phyloP scores from a whole-genome alignment of 2,329 filamentous ascomycete genomes.

The Colletotrichum sp. region DNA sequence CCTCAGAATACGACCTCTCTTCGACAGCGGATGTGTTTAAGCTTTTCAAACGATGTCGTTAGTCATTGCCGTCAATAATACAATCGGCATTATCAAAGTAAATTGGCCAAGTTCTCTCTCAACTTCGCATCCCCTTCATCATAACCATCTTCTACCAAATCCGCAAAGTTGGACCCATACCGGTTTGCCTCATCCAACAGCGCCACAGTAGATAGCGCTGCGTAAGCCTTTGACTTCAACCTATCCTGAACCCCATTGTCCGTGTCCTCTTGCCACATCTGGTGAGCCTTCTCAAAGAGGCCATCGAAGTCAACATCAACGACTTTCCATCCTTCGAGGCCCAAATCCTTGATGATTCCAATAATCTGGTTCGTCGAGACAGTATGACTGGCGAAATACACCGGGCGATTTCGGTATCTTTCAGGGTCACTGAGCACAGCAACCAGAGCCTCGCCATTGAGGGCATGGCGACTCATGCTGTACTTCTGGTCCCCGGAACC shows the following conservation, averaged over 20 bases:
- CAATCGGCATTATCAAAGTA: background rate
- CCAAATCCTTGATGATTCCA: background rate
- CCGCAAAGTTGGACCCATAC: conserved; percentile 15
- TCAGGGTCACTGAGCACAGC: background rate
- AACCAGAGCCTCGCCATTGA: conserved; percentile 12
- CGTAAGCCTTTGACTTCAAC: conserved; percentile 13
- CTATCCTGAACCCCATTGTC: background rate
- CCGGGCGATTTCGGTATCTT: background rate
- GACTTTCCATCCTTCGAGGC: background rate
- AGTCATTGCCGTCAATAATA: background rate
- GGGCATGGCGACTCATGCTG: conserved; percentile 3
- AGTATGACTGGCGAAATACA: conserved; percentile 10
- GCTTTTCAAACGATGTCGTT: background rate
- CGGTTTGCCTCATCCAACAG: conserved; percentile 18
- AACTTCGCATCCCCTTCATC: background rate
- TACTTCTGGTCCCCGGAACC: conserved; percentile 7
- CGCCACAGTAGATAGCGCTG: conserved; percentile 10
- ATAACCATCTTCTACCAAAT: conserved; percentile 10
- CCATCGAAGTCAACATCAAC: background rate
- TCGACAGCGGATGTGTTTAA: background rate
- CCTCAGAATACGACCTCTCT: background rate
- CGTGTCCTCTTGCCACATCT: conserved; percentile 10
- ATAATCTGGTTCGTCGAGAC: conserved; percentile 13
- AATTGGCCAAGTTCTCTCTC: background rate
- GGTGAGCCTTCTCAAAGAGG: background rate